Evolutionary conservation across 2,329 filamentous ascomycete species (phyloP), one percentile per base, ranked within the genome.

Genomic region (Clonostachys sp.): DNA sequence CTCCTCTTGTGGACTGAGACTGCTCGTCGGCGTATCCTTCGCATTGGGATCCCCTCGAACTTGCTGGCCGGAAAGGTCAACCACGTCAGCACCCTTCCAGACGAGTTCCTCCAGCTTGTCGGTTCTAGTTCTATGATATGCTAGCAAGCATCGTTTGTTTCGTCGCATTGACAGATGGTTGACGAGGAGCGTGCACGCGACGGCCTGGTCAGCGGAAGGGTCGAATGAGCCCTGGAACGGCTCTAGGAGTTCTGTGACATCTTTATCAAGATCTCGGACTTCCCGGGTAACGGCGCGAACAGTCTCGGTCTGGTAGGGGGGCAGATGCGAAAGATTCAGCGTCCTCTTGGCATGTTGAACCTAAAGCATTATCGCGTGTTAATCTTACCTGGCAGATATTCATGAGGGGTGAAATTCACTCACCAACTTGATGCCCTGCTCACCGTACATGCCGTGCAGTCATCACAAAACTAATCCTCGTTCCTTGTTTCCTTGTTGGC

Each of bases 311-410:
- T 95, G 91, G 65, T 97, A 97, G 5, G 91, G 86, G 1, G 94
- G 94, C 4, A 99, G 80, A 63, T 95, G 84, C 34, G 84, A 73
- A 48, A 99, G 81, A 54, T 89, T 87, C 67, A 94, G 90, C 16
- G 89, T 95, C 63, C 94, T 84, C 77, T 97, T 97, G 65, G 94
- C 94, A 75, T 97, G 89, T 74, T 92, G 87, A 57, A 95, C 91
- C 89, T 96, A 30, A 17, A 9, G 17, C 7, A 42, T 16, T 40
- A 18, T 30, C 24, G 24, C 24, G 24, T 30, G 24, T 30, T 30
- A 30, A 30, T 30, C 24, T 10, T 9, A 30, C 24, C 24, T 5
- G 10, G 9, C 10, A 30, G 10, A 30, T 10, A 30, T 4, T 10
- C 8, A 30, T 10, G 24, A 30, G 24, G 24, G 24, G 24, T 30